These are phyloP conservation scores for Cucurbita maxima DNA, from an alignment of 306 rosid species.

Conservation along the genomic window DNA sequence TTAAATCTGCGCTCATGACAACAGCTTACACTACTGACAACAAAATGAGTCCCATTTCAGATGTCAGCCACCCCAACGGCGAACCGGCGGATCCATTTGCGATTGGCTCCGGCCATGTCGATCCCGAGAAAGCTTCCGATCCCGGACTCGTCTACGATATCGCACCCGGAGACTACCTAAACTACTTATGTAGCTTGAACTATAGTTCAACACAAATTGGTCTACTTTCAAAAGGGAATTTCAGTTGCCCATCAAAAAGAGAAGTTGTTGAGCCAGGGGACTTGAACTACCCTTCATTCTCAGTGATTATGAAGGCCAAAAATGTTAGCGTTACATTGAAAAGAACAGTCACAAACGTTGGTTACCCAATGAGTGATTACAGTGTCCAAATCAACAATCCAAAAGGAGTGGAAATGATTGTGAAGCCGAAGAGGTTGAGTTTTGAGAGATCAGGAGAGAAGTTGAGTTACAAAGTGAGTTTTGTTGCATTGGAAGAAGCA, in stretches of 20 bases:
- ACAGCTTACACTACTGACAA: slow-evolving; percentile 45
- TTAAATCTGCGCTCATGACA: slow-evolving; percentile 74
- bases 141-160: slow-evolving; percentile 62
- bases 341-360: slow-evolving; percentile 56
- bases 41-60: slow-evolving; percentile 23
- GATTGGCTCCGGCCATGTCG: slow-evolving; percentile 56
- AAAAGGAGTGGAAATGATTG: slow-evolving; percentile 25
- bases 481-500: slow-evolving; percentile 11
- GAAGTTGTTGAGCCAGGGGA: slow-evolving; percentile 25
- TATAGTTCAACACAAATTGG: slow-evolving; percentile 41
- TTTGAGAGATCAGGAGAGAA: slow-evolving; percentile 34
- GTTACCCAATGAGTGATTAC: slow-evolving; percentile 26
- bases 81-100: slow-evolving; percentile 39
- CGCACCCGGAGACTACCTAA: slow-evolving; percentile 26
- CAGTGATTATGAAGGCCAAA: slow-evolving; percentile 18
- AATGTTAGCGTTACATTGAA: slow-evolving; percentile 23
- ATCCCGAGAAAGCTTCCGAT: slow-evolving; percentile 52
- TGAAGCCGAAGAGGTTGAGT: slow-evolving; percentile 28
- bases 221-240: slow-evolving; percentile 25
- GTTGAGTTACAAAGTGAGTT: slow-evolving; percentile 40
- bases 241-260: slow-evolving; percentile 19
- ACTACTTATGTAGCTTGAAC: slow-evolving; percentile 46
- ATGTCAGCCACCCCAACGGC: slow-evolving; percentile 13
- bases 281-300: slow-evolving; percentile 62
- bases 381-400: slow-evolving; percentile 34